Conservation (phyloP, 2,329 filamentous ascomycete genomes). For the Moelleriella libera region DNA sequence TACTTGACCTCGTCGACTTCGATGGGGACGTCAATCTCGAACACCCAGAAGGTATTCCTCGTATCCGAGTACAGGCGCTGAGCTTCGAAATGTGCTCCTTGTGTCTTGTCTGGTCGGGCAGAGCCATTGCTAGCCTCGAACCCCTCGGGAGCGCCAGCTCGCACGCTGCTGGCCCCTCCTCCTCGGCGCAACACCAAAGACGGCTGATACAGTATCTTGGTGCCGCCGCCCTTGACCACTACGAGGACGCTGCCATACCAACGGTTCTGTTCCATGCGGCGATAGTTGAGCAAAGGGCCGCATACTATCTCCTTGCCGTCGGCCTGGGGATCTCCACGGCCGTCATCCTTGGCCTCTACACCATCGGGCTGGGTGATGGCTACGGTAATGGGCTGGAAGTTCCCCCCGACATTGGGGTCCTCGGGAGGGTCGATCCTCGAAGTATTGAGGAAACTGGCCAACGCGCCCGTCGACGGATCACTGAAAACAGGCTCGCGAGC, state of each 20-base stretch:
- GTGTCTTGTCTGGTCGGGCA: conserved; percentile 12
- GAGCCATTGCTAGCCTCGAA: conserved; percentile 12
- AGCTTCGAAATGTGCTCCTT: conserved; percentile 25
- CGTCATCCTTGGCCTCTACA: conserved; percentile 1
- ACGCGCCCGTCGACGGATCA: conserved; percentile 28
- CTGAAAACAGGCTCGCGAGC: conserved; percentile 18
- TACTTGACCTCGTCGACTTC: conserved; percentile 56
- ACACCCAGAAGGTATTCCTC: conserved; percentile 82
- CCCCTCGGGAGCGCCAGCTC: conserved; percentile 11
- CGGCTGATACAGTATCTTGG: conserved; percentile 43
- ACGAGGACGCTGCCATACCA: conserved; percentile 84
- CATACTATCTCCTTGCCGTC: conserved; percentile 49
- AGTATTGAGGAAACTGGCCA: conserved; percentile 42
- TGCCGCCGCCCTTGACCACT: conserved; percentile 59
- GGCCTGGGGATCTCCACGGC: conserved; percentile 8
- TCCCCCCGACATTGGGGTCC: conserved; percentile 15
- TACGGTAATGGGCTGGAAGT: conserved; percentile 35
- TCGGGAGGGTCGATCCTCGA: conserved; percentile 31
- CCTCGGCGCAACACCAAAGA: conserved; percentile 37
- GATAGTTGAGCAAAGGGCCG: conserved; percentile 67
- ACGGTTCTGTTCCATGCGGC: conserved; percentile 52
- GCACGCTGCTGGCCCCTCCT: conserved; percentile 11
- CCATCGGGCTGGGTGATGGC: conserved; percentile 14
- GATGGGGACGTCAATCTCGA: conserved; percentile 69
- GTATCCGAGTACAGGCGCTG: conserved; percentile 50